These are phyloP conservation scores for Lipomyces oligophaga DNA, from an alignment of 805 yeast genomes.

Conservation along the genomic window DNA sequence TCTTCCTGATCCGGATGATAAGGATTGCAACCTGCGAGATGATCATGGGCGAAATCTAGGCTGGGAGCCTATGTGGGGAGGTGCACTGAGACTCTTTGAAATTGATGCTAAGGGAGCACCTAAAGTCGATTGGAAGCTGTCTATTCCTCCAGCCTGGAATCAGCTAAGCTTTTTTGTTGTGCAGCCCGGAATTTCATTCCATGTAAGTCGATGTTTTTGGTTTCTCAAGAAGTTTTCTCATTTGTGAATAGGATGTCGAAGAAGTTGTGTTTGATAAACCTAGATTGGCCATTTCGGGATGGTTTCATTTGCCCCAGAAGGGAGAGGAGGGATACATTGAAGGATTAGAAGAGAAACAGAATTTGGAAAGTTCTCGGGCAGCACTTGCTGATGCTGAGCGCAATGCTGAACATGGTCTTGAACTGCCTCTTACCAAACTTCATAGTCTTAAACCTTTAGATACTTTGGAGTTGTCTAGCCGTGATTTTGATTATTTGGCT, in stretches of 20 bases:
- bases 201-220: constrained; percentile 35
- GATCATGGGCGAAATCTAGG: constrained; percentile 13
- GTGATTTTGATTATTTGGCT: constrained; percentile 42
- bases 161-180: constrained; percentile 95
- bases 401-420: constrained; percentile 51
- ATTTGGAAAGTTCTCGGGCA: constrained; percentile 18
- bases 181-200: constrained; percentile 94
- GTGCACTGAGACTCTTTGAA: constrained; percentile 81
- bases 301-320: constrained; percentile 96
- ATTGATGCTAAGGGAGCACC: constrained; percentile 89
- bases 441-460: constrained; percentile 7
- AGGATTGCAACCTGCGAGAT: constrained; percentile 17
- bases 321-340: constrained; percentile 83
- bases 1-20: constrained; percentile 84
- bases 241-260: constrained; percentile 65
- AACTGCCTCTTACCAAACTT: constrained; percentile 44
- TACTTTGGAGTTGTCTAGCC: constrained; percentile 7
- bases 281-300: constrained; percentile 90
- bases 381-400: constrained; percentile 64
- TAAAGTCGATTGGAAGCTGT: constrained; percentile 61
- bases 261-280: constrained; percentile 91
- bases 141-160: constrained; percentile 87
- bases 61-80: constrained; percentile 94
- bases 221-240: not conserved
- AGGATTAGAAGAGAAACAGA: constrained; percentile 65